Evolutionary conservation across 495 filamentous ascomycete species (phyloP).

Genomic region (Tuber indicum): DNA sequence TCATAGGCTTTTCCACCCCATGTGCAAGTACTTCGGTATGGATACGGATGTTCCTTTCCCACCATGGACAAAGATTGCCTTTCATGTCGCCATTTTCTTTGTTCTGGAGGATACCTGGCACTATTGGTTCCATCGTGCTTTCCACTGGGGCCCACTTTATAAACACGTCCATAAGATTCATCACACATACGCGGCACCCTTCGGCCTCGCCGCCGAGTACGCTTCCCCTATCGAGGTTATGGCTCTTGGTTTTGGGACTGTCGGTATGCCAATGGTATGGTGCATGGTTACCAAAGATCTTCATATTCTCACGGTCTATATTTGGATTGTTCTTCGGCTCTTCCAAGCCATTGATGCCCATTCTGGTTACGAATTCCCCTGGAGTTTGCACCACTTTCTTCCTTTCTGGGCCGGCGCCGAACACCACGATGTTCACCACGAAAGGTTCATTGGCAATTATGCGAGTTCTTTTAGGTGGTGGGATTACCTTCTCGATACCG

Average conservation of each 20-base stretch:
- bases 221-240: conserved; percentile 96
- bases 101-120: conserved; percentile 96
- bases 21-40: conserved; percentile 88
- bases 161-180: conserved; percentile 96
- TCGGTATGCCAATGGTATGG: conserved; percentile 78
- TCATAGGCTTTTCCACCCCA: conserved; percentile 75
- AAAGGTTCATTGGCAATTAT: conserved; percentile 97
- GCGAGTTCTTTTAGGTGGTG: conserved; percentile 98
- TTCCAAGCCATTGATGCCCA: conserved; percentile 98
- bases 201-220: conserved; percentile 94
- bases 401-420: conserved; percentile 98
- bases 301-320: conserved; percentile 94
- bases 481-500: conserved; percentile 90
- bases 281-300: conserved; percentile 74
- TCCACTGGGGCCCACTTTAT: conserved; percentile 95
- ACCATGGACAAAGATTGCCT: conserved; percentile 70
- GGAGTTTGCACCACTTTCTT: conserved; percentile 87
- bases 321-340: conserved; percentile 87
- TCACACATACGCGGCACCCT: conserved; percentile 95
- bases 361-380: conserved; percentile 95
- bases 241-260: conserved; percentile 88
- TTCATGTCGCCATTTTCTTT: conserved; percentile 91
- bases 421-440: conserved; percentile 94
- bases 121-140: conserved; percentile 89
- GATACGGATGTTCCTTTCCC: conserved; percentile 87